phyloP scores from a whole-genome alignment of 2,329 filamentous ascomycete species.

The Helotiales sp. region DNA sequence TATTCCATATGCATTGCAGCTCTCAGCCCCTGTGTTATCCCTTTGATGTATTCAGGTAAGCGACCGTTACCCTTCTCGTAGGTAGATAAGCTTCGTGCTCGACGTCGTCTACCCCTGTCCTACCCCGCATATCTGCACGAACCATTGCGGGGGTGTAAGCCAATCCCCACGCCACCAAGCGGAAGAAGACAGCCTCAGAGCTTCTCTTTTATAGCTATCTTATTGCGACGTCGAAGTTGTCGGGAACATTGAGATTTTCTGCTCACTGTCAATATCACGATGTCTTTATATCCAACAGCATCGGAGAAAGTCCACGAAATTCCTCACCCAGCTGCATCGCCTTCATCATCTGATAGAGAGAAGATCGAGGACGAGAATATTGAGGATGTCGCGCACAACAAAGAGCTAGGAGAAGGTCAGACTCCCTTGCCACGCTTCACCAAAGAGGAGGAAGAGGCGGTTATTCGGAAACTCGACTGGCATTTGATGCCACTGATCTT shows the following conservation, averaged over 20 bases:
- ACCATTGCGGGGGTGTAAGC: background rate
- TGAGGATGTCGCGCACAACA: conserved; percentile 6
- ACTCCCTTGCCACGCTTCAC: conserved; percentile 6
- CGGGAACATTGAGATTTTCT: background rate
- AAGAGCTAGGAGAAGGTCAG: background rate
- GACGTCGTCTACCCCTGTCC: background rate
- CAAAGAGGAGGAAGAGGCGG: conserved; percentile 14
- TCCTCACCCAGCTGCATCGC: background rate
- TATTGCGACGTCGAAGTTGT: background rate
- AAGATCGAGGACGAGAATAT: conserved; percentile 5
- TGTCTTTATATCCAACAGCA: background rate
- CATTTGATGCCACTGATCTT: conserved; percentile 16
- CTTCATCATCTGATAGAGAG: background rate
- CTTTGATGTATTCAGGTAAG: too few relatives aligned
- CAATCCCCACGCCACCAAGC: background rate
- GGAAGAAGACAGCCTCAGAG: background rate
- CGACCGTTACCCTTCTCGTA: too few relatives aligned
- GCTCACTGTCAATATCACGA: background rate
- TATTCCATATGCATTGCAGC: too few relatives aligned
- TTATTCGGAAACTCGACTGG: conserved; percentile 17
- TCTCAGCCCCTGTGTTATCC: too few relatives aligned
- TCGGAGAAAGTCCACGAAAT: background rate
- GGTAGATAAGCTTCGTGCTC: background rate
- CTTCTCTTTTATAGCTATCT: background rate
- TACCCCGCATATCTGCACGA: background rate